These are phyloP conservation scores for Chlorella sp. DNA, from an alignment of 139 green algal species.

Conservation along the genomic window DNA sequence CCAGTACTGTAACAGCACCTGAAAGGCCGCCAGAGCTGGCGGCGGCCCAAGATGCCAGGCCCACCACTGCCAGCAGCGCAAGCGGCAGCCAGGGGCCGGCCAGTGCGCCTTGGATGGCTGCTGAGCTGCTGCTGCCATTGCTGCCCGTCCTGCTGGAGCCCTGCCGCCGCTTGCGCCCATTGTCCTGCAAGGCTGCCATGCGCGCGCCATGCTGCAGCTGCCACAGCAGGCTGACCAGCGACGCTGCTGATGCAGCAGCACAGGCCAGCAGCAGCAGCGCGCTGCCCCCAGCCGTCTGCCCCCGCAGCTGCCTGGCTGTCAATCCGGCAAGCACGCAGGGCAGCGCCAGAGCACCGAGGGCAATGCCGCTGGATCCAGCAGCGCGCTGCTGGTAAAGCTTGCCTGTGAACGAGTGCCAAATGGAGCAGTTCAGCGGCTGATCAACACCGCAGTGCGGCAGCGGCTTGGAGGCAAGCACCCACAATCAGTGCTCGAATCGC, in stretches of 20 bases:
- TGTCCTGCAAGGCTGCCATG: not conserved
- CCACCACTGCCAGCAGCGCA: not conserved
- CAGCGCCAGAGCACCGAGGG: slow-evolving; percentile 7
- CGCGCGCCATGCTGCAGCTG: no score
- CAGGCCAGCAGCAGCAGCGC: not conserved
- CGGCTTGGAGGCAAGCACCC: no score
- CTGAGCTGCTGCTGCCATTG: not conserved
- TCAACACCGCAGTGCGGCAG: not conserved
- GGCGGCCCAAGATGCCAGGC: not conserved
- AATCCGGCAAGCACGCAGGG: slow-evolving; percentile 12
- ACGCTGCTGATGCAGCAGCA: not conserved
- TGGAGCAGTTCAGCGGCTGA: not conserved
- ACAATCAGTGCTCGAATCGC: not conserved
- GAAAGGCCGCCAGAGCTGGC: no score
- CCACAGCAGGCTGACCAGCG: not conserved
- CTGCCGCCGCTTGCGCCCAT: not conserved
- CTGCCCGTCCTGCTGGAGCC: not conserved
- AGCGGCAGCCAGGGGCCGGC: not conserved
- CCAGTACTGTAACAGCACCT: not conserved
- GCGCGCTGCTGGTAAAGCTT: not conserved
- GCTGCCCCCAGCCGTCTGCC: not conserved
- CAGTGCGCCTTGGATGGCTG: not conserved
- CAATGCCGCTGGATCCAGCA: slow-evolving; percentile 14
- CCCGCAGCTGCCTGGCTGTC: not conserved
- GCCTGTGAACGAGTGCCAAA: not conserved